Evolutionary conservation across 2,329 filamentous ascomycete genomes (phyloP), one percentile per base, ranked within the genome.

Genomic region (Camillea tinctor): DNA sequence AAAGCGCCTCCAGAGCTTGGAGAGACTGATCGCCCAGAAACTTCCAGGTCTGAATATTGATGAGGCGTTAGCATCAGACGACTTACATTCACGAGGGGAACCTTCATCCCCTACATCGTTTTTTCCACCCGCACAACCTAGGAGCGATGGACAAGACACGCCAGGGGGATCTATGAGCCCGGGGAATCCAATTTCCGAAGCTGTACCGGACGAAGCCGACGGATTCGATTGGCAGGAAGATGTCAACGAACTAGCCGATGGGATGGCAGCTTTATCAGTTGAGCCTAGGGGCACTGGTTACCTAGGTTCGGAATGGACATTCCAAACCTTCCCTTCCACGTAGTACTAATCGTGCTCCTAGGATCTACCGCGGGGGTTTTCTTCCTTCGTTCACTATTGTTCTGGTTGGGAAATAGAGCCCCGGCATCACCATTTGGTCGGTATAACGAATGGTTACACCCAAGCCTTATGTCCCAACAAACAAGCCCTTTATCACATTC

Each of bases 221-320:
- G 53, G 53, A 21, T 55, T 55, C 36, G 53, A 55, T 55, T 55
- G 53, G 53, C 53, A 55, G 21, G 53, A 55, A 49, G 53, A 55
- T 55, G 53, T 49, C 15, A 55, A 55, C 19, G 53, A 55, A 49
- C 36, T 55, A 20, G 53, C 53, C n/a, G 60, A 62, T 60, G 60
- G 60, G n/a, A 62, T 62, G 60, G 60, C 57, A 23, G 56, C 54
- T 17, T 24, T 62, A 22, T 44, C 60, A 21, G 57, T 59, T 21
- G 48, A 60, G 22, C 54, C 52, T 40, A 59, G 17, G 30, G 56
- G 56, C 30, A 54, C 57, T 22, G 60, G 60, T 4, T 62, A 62
- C 52, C 23, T 56, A 21, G 60, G 60, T 36, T 44, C 51, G 50
- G 40, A 24, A 22, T 57, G 57, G 17, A 1, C 21, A 52, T 21